phyloP scores from a whole-genome alignment of 1,284 basidiomycete genomes.

The Fomitopsis pinicola region DNA sequence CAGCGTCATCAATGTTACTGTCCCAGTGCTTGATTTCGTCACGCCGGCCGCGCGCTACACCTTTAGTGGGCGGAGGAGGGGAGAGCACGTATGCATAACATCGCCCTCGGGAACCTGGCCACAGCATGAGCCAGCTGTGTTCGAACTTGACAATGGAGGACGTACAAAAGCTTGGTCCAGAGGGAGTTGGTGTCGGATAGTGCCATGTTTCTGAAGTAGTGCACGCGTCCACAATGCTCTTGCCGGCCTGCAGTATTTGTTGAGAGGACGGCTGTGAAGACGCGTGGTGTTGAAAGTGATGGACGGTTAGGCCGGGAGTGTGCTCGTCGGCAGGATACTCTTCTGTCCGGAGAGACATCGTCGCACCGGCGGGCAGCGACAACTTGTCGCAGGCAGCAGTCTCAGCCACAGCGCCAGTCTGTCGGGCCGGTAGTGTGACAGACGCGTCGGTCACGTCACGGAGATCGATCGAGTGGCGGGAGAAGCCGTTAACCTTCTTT shows the following conservation, averaged over 20 bases:
- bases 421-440: too few species aligned
- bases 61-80: neutral
- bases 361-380: too few species aligned
- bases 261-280: neutral
- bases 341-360: too few species aligned
- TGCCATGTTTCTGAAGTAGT: neutral
- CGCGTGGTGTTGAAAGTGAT: neutral
- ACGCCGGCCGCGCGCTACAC: neutral
- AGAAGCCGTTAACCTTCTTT: neutral
- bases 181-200: neutral
- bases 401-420: too few species aligned
- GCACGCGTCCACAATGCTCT: neutral
- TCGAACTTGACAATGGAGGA: neutral
- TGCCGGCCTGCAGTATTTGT: neutral
- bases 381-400: too few species aligned
- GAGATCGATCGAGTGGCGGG: too few species aligned
- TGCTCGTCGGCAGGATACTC: too few species aligned
- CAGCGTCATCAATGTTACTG: neutral
- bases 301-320: neutral
- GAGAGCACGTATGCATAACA: neutral
- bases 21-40: constrained; percentile 10
- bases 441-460: too few species aligned
- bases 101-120: neutral
- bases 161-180: neutral
- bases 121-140: neutral